These are phyloP conservation scores for Trichophyton rubrum DNA, from an alignment of 2,329 filamentous ascomycete genomes.

Conservation along the genomic window DNA sequence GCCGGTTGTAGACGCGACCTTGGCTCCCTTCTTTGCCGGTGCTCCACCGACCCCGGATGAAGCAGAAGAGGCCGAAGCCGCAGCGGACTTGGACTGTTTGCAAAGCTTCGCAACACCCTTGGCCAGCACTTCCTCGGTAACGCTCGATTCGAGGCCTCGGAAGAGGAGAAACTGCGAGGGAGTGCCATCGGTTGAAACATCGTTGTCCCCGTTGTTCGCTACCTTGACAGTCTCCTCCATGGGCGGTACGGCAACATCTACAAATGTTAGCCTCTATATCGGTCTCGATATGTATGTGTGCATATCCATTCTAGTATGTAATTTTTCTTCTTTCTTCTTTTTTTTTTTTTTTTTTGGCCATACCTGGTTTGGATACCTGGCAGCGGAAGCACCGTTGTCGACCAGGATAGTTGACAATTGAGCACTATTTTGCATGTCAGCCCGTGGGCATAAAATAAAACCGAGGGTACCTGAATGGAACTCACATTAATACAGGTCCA, in stretches of 20 bases:
- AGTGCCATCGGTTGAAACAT: slow-evolving; percentile 42
- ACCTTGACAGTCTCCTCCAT: slow-evolving; percentile 31
- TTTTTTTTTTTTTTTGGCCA: no score
- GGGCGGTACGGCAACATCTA: not conserved
- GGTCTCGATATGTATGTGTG: not conserved
- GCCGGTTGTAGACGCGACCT: slow-evolving; percentile 44
- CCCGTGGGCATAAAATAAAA: not conserved
- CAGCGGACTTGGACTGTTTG: slow-evolving; percentile 33
- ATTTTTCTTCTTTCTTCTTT: no score
- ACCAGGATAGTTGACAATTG: slow-evolving; percentile 45
- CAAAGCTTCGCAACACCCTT: slow-evolving; percentile 64
- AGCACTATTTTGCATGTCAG: slow-evolving; percentile 33
- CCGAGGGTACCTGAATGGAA: slow-evolving; percentile 5
- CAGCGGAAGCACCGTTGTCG: slow-evolving; percentile 48
- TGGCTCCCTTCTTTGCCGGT: slow-evolving; percentile 33
- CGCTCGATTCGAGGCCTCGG: slow-evolving; percentile 55
- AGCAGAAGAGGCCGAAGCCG: slow-evolving; percentile 23
- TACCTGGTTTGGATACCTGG: slow-evolving; percentile 42
- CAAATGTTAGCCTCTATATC: not conserved
- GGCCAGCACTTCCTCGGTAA: slow-evolving; percentile 60
- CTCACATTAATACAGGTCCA: slow-evolving; percentile 45
- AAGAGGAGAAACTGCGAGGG: slow-evolving; percentile 67
- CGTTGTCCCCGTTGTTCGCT: slow-evolving; percentile 43
- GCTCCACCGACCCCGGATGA: slow-evolving; percentile 16
- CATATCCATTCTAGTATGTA: not conserved